A percentile compares a stretch with the other conserved stretches of the same genome.
These are phyloP conservation scores for Rhodotorula sp. DNA, from an alignment of 1,284 basidiomycete species.

Conservation along the genomic window DNA sequence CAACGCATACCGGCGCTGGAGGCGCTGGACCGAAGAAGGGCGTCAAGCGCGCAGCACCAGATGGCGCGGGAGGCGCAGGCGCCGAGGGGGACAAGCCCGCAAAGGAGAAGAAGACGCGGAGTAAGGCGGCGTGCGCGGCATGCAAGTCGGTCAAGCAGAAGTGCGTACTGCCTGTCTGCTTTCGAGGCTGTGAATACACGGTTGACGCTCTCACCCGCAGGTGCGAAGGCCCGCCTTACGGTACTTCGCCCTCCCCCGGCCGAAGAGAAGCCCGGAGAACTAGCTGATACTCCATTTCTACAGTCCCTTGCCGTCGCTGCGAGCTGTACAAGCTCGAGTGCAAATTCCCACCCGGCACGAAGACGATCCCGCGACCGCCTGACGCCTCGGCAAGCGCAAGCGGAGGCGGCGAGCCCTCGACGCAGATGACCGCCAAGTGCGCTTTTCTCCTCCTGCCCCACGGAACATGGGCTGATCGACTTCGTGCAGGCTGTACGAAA, in stretches of 20 bases:
- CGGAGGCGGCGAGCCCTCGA: background rate
- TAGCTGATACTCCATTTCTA: background rate
- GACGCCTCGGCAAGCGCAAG: background rate
- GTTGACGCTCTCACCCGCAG: background rate
- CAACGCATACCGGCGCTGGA: background rate
- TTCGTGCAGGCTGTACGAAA: slow-evolving; percentile 32
- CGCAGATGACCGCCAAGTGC: slow-evolving; percentile 27
- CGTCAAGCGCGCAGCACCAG: background rate
- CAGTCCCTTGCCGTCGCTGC: slow-evolving; percentile 42
- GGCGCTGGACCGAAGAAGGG: background rate
- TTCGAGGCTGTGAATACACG: no score
- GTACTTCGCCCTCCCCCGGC: background rate
- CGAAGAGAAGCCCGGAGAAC: fast-evolving
- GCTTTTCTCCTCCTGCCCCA: background rate
- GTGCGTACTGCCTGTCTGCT: slow-evolving; percentile 5
- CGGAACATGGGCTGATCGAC: background rate
- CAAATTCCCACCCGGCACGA: slow-evolving; percentile 36
- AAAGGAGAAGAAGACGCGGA: slow-evolving; percentile 40
- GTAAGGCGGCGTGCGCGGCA: slow-evolving; percentile 28
- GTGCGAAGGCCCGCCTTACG: slow-evolving; percentile 27
- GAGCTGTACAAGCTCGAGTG: slow-evolving; percentile 41
- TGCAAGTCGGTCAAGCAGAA: slow-evolving; percentile 42
- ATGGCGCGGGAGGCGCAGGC: background rate
- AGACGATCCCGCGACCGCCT: slow-evolving; percentile 22
- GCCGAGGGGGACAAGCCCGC: background rate